Percentiles rank a stretch among this genome's conserved stretches.
Evolutionary conservation across 306 rosid genomes (phyloP).

Genomic region (Prinsepia uniflora): DNA sequence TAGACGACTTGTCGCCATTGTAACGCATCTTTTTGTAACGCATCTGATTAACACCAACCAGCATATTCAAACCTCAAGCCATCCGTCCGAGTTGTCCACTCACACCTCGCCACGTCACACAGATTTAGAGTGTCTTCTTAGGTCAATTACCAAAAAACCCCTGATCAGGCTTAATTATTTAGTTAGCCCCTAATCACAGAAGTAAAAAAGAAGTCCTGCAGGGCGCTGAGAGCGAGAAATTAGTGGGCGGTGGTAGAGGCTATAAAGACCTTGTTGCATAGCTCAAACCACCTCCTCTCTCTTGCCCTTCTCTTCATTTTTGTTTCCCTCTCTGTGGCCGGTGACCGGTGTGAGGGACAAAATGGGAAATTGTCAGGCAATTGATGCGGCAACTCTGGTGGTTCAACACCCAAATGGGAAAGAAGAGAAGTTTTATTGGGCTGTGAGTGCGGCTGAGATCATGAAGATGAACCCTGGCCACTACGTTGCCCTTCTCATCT

Average conservation of each 20-base stretch:
- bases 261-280: constrained; percentile 25
- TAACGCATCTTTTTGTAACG: constrained; percentile 16
- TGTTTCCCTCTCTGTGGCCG: neutral
- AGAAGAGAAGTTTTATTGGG: constrained; percentile 66
- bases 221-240: neutral
- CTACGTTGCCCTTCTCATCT: constrained; percentile 92
- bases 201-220: neutral
- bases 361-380: constrained; percentile 99
- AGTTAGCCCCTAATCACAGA: neutral
- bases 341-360: constrained; percentile 2
- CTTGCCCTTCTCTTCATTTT: neutral
- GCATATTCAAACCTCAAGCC: neutral
- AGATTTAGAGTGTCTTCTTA: neutral
- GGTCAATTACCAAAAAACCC: constrained; percentile 21
- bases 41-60: neutral
- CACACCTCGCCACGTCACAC: constrained; percentile 30
- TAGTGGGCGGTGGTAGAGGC: constrained; percentile 18
- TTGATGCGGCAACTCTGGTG: constrained; percentile 85
- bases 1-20: constrained; percentile 24
- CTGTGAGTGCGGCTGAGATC: constrained; percentile 72
- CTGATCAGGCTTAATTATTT: neutral
- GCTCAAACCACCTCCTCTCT: constrained; percentile 7
- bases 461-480: constrained; percentile 92
- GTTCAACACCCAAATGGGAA: constrained; percentile 89
- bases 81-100: constrained; percentile 15